Conservation (phyloP, 2,329 filamentous ascomycete species). For the Neurospora sp. region DNA sequence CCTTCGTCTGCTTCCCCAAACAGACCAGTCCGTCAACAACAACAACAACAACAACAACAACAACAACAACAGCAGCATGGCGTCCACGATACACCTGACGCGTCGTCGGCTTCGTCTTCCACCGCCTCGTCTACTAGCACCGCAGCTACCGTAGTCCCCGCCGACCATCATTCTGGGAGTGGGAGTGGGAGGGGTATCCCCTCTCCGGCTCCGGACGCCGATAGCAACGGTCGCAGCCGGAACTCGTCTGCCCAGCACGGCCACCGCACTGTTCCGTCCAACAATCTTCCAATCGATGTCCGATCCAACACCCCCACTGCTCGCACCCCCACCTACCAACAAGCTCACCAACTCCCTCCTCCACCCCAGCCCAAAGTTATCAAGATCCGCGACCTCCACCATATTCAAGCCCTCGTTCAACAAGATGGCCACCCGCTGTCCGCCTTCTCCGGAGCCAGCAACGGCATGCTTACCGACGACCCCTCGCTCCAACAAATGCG, state of each 20-base stretch:
- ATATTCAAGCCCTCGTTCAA: constrained; percentile 80
- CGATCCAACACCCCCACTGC: constrained; percentile 10
- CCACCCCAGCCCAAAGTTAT: constrained; percentile 22
- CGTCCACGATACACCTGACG: constrained; percentile 10
- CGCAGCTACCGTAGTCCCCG: constrained; percentile 16
- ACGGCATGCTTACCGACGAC: constrained; percentile 38
- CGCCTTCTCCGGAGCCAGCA: constrained; percentile 24
- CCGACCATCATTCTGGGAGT: constrained; percentile 1
- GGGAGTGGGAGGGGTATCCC: constrained; percentile 19
- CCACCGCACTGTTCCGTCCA: neutral
- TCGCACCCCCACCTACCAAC: constrained; percentile 16
- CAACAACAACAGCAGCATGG: constrained; percentile 19
- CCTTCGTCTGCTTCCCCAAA: constrained; percentile 42
- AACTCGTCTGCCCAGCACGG: neutral
- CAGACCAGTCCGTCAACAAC: neutral
- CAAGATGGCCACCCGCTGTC: constrained; percentile 55
- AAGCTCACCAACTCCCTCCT: constrained; percentile 19
- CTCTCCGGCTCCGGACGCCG: constrained; percentile 27
- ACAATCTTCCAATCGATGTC: neutral
- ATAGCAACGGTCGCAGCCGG: neutral
- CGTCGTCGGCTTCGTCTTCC: constrained; percentile 23
- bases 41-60: neutral
- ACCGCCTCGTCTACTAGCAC: constrained; percentile 18
- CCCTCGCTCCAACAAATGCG: constrained; percentile 47
- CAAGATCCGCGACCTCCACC: constrained; percentile 68